These are phyloP conservation scores for Colletotrichum sojae DNA, from an alignment of 2,329 filamentous ascomycete species.

Conservation along the genomic window DNA sequence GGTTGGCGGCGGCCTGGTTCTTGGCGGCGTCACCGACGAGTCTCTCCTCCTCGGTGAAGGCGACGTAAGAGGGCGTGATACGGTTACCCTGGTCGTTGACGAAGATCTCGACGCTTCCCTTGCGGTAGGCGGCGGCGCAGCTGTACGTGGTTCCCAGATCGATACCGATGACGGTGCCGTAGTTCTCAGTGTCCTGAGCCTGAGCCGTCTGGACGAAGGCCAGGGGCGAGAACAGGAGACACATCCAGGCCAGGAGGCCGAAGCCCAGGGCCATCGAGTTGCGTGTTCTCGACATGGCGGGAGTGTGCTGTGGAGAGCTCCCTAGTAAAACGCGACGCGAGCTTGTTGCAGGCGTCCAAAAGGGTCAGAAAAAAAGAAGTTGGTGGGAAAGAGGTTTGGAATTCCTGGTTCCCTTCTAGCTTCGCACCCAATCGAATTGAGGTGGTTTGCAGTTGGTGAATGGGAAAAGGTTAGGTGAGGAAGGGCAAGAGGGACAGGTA, in stretches of 20 bases:
- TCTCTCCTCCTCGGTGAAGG: conserved; percentile 96
- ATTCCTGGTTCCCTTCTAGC: conserved; percentile 33
- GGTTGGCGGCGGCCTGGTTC: conserved; percentile 91
- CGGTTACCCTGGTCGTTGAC: conserved; percentile 94
- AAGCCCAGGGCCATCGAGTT: conserved; percentile 83
- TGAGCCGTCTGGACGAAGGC: conserved; percentile 85
- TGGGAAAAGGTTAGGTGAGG: conserved; percentile 28
- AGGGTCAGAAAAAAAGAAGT: conserved; percentile 17
- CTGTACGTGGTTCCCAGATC: conserved; percentile 91
- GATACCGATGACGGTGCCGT: conserved; percentile 95
- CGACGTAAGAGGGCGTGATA: conserved; percentile 95
- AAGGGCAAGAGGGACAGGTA: conserved; percentile 44
- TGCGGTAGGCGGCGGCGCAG: conserved; percentile 96
- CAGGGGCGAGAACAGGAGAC: conserved; percentile 89
- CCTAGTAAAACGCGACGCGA: conserved; percentile 33
- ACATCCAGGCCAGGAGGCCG: conserved; percentile 92
- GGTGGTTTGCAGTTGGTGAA: conserved; percentile 38
- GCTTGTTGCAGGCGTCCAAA: conserved; percentile 9
- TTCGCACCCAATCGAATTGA: conserved; percentile 38
- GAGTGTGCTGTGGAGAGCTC: conserved; percentile 38
- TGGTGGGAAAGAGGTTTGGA: conserved; percentile 11
- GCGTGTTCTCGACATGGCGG: conserved; percentile 69
- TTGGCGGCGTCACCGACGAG: conserved; percentile 97
- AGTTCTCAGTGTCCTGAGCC: conserved; percentile 81
- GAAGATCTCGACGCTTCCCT: conserved; percentile 94